phyloP scores from a whole-genome alignment of 306 rosid genomes.

The Vigna hirtella region DNA sequence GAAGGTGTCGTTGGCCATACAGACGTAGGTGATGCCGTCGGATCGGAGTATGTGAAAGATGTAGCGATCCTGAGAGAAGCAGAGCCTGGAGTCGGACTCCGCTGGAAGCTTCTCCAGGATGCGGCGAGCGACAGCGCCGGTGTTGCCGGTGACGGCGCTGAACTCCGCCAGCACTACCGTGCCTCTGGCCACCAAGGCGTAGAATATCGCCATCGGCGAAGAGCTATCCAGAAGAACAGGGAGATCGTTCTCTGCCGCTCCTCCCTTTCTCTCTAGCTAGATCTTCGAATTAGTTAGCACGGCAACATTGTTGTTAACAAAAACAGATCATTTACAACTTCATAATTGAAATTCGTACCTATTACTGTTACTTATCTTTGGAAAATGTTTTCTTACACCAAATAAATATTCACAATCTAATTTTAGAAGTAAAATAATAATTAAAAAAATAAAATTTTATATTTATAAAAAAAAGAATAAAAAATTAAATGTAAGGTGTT shows the following conservation, averaged over 20 bases:
- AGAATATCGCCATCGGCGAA: constrained; percentile 85
- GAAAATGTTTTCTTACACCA: no score
- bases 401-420: no score
- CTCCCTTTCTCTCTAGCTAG: constrained; percentile 40
- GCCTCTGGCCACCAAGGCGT: constrained; percentile 93
- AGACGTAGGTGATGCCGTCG: constrained; percentile 81
- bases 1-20: constrained; percentile 95
- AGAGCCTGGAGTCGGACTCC: constrained; percentile 85
- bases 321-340: constrained; percentile 10
- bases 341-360: background rate
- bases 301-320: constrained; percentile 18
- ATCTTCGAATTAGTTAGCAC: constrained; percentile 42
- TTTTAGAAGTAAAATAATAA: no score
- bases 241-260: constrained; percentile 10
- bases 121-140: constrained; percentile 95
- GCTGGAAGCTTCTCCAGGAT: constrained; percentile 91
- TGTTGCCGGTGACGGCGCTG: constrained; percentile 93
- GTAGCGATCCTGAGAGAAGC: constrained; percentile 96
- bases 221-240: constrained; percentile 12
- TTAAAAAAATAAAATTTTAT: no score
- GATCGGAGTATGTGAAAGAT: constrained; percentile 92
- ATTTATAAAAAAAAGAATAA: no score
- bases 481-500: no score
- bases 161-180: constrained; percentile 93
- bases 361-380: background rate